Evolutionary conservation across 2,329 filamentous ascomycete species (phyloP).

Genomic region (Paraphoma sp.): DNA sequence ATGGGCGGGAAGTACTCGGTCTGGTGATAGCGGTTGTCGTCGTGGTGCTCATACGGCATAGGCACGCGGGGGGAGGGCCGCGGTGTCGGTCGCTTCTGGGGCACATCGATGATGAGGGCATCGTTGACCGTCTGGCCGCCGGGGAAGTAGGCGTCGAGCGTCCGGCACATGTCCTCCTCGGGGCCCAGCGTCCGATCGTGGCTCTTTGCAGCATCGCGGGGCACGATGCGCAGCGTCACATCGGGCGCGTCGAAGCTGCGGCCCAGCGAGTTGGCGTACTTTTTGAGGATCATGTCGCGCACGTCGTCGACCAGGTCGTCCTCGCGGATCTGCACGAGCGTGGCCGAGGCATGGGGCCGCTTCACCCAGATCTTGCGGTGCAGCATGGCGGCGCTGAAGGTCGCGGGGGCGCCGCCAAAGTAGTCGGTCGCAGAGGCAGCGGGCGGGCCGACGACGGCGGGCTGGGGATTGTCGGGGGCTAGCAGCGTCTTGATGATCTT

Average conservation of each 20-base stretch:
- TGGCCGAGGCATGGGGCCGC: constrained; percentile 83
- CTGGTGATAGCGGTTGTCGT: constrained; percentile 71
- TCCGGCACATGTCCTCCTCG: constrained; percentile 81
- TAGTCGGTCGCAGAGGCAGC: constrained; percentile 46
- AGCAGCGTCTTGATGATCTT: constrained; percentile 61
- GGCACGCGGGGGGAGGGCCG: constrained; percentile 74
- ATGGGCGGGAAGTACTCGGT: constrained; percentile 85
- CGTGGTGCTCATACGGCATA: constrained; percentile 61
- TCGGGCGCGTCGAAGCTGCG: constrained; percentile 90
- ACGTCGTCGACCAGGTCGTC: constrained; percentile 95
- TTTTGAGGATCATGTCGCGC: constrained; percentile 87
- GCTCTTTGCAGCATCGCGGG: constrained; percentile 64
- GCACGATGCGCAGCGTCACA: constrained; percentile 76
- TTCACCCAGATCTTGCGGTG: constrained; percentile 94
- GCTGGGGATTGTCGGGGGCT: constrained; percentile 46
- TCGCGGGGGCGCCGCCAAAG: constrained; percentile 41
- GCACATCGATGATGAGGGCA: constrained; percentile 88
- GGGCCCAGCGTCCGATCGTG: constrained; percentile 77
- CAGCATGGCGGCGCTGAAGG: constrained; percentile 45
- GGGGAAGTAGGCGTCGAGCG: constrained; percentile 82
- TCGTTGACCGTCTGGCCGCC: constrained; percentile 88
- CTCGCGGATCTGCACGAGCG: constrained; percentile 81
- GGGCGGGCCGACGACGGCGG: constrained; percentile 30
- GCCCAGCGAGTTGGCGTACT: constrained; percentile 93
- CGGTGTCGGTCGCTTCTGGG: constrained; percentile 72